These are phyloP conservation scores for Gossypium australe DNA, from an alignment of 345 rosid genomes.

Conservation along the genomic window DNA sequence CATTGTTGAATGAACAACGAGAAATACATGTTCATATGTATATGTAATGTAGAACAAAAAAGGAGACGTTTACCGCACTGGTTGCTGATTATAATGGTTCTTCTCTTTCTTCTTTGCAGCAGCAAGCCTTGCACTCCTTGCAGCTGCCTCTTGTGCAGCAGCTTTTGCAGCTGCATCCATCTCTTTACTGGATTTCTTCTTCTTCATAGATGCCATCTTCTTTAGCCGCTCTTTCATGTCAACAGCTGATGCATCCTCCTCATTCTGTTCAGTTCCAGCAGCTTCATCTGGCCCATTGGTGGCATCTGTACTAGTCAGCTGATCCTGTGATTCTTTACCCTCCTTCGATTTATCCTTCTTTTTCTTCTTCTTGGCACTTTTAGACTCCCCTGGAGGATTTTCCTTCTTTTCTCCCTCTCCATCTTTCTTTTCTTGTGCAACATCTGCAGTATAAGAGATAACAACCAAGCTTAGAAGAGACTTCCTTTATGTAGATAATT, in stretches of 20 bases:
- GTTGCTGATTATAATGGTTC: slow-evolving; percentile 74
- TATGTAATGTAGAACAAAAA: slow-evolving; percentile 1
- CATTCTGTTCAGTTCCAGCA: no score
- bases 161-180: slow-evolving; percentile 57
- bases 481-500: background rate
- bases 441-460: slow-evolving; percentile 24
- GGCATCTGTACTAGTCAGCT: slow-evolving; percentile 22
- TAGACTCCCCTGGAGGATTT: slow-evolving; percentile 42
- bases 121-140: slow-evolving; percentile 60
- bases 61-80: slow-evolving; percentile 35
- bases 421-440: slow-evolving; percentile 39
- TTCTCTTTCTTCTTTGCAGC: slow-evolving; percentile 73
- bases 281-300: slow-evolving; percentile 26
- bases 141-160: slow-evolving; percentile 66
- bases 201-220: no score
- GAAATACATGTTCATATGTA: slow-evolving; percentile 25
- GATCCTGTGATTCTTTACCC: slow-evolving; percentile 38
- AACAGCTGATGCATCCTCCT: no score
- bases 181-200: no score
- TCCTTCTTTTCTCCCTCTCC: slow-evolving; percentile 46
- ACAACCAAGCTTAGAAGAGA: background rate
- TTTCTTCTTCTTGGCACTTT: slow-evolving; percentile 58
- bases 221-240: no score
- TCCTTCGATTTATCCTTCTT: slow-evolving; percentile 50
- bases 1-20: slow-evolving; percentile 29